phyloP scores from a whole-genome alignment of 768 basidiomycete genomes.

The Xerocomus spinulosus region DNA sequence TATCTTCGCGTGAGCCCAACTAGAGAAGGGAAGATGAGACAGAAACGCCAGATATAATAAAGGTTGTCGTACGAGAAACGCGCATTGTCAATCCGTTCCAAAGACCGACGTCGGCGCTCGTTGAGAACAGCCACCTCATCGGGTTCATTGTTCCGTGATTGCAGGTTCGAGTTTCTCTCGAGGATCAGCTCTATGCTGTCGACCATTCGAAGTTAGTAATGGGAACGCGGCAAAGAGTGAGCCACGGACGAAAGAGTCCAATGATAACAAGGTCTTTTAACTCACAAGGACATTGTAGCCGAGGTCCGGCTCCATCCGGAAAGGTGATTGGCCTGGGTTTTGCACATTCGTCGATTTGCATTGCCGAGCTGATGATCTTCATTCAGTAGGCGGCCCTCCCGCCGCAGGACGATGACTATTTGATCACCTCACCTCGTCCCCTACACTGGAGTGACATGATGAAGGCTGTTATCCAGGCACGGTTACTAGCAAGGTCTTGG shows the following conservation, averaged over 20 bases:
- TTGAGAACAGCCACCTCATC: conserved; percentile 40
- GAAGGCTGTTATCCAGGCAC: conserved; percentile 6
- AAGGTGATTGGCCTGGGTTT: conserved; percentile 12
- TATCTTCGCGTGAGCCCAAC: conserved; percentile 81
- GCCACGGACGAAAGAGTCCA: conserved; percentile 1
- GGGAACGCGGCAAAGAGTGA: background rate
- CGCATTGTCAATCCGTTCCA: conserved; percentile 83
- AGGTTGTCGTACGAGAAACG: conserved; percentile 60
- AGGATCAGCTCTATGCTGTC: background rate
- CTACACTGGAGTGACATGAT: background rate
- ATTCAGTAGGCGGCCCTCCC: background rate
- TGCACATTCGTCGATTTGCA: conserved; percentile 20
- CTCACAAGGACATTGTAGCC: conserved; percentile 1
- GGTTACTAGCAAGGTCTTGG: background rate
- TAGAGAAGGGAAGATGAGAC: conserved; percentile 21
- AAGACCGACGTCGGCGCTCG: conserved; percentile 67
- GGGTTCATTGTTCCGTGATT: background rate
- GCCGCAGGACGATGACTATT: background rate
- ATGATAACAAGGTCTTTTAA: conserved; percentile 15
- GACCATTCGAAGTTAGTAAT: conserved; percentile 12
- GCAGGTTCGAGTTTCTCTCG: background rate
- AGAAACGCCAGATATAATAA: background rate
- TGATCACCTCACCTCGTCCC: background rate
- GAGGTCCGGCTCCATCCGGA: conserved; percentile 3
- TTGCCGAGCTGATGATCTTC: conserved; percentile 3